A percentile compares a stretch with the other conserved stretches of the same genome.
Conservation (phyloP, 768 basidiomycete species). For the Russula dissimulans region DNA sequence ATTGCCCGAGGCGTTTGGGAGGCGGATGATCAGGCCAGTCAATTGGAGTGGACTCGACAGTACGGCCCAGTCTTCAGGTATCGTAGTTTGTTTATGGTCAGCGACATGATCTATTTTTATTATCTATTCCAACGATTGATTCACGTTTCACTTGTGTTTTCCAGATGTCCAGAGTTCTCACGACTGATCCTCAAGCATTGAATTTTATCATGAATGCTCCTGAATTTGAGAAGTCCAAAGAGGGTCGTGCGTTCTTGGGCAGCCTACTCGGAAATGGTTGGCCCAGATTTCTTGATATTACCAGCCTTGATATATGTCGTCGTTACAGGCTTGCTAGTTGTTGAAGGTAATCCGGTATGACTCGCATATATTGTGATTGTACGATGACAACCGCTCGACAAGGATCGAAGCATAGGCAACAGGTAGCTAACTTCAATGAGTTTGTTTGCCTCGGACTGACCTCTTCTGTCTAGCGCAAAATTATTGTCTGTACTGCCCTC, state of each 20-base stretch:
- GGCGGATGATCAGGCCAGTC: background rate
- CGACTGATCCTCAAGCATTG: slow-evolving; percentile 8
- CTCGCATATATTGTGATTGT: background rate
- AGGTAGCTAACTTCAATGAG: background rate
- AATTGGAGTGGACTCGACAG: slow-evolving; percentile 5
- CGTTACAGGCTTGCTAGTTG: slow-evolving; percentile 6
- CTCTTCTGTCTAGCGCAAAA: slow-evolving; percentile 1
- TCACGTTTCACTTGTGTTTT: background rate
- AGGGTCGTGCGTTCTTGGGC: background rate
- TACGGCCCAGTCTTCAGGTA: slow-evolving; percentile 7
- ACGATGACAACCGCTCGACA: background rate
- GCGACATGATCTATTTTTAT: background rate
- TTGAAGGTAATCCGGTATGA: slow-evolving; percentile 1
- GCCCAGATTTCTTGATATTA: background rate
- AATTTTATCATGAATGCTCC: slow-evolving; percentile 6
- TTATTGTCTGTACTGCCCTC: slow-evolving; percentile 2
- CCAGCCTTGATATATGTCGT: background rate
- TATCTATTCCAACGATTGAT: background rate
- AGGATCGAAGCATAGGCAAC: slow-evolving; percentile 9
- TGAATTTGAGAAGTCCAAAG: slow-evolving; percentile 8
- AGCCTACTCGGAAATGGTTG: slow-evolving; percentile 3
- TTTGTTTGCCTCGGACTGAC: background rate
- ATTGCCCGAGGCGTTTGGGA: background rate
- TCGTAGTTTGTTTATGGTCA: slow-evolving; percentile 8
- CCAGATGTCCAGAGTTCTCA: background rate